Evolutionary conservation across 2,329 filamentous ascomycete genomes (phyloP).

Genomic region (Penicillium griseofulvum): DNA sequence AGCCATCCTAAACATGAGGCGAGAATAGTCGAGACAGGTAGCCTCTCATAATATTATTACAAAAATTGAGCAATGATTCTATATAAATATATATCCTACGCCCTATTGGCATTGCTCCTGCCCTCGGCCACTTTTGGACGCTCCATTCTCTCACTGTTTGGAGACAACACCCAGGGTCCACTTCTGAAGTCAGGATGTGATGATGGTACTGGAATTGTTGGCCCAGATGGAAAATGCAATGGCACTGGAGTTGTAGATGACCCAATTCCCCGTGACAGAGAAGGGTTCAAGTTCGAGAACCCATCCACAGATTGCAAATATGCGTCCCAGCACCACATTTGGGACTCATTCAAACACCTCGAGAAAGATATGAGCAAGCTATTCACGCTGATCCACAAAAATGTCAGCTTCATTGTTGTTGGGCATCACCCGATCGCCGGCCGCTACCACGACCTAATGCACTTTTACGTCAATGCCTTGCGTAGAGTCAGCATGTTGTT

Average conservation of each 20-base stretch:
- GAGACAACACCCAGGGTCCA: neutral
- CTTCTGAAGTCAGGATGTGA: slow-evolving; percentile 1
- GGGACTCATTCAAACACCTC: slow-evolving; percentile 32
- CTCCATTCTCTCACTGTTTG: neutral
- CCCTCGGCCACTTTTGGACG: slow-evolving; percentile 1
- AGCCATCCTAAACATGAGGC: neutral
- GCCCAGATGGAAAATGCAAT: slow-evolving; percentile 27
- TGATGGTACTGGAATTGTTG: slow-evolving; percentile 28
- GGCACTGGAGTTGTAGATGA: slow-evolving; percentile 27
- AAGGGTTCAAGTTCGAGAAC: slow-evolving; percentile 34
- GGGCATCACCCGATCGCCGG: slow-evolving; percentile 35
- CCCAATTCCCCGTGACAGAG: slow-evolving; percentile 18
- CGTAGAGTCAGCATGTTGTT: slow-evolving; percentile 30
- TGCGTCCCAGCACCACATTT: slow-evolving; percentile 33
- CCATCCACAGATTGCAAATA: slow-evolving; percentile 32
- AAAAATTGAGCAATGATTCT: slow-evolving; percentile 3
- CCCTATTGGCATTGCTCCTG: slow-evolving; percentile 2
- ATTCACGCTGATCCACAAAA: slow-evolving; percentile 34
- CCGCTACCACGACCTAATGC: slow-evolving; percentile 31
- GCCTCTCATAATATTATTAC: neutral
- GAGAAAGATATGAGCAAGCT: slow-evolving; percentile 33
- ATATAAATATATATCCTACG: neutral
- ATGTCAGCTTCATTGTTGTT: slow-evolving; percentile 34
- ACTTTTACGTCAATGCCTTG: slow-evolving; percentile 36
- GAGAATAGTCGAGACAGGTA: neutral